These are phyloP conservation scores for Chenopodium suecicum DNA, from an alignment of 148 eudicot species.

Conservation along the genomic window DNA sequence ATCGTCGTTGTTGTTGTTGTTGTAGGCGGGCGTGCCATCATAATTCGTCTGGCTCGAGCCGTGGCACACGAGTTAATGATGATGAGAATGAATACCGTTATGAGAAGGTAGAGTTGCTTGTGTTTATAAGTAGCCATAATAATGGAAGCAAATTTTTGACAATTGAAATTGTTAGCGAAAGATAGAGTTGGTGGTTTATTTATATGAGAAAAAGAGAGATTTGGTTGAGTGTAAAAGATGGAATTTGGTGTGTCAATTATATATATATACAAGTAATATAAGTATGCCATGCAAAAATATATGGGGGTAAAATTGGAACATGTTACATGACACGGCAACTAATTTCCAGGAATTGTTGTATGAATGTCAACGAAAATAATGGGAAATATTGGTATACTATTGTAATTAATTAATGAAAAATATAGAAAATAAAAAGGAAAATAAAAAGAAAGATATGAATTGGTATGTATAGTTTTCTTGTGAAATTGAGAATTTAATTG, in stretches of 20 bases:
- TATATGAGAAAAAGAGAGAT: neutral
- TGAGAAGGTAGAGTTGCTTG: slow-evolving; percentile 16
- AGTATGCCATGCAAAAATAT: neutral
- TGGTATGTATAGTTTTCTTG: too few species aligned
- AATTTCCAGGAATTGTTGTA: slow-evolving; percentile 5
- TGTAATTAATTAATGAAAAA: too few species aligned
- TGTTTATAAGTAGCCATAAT: slow-evolving; percentile 12
- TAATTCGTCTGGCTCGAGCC: slow-evolving; percentile 4
- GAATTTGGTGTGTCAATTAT: too few species aligned
- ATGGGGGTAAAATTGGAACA: neutral
- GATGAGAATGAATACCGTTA: slow-evolving; percentile 7
- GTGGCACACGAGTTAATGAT: slow-evolving; percentile 17
- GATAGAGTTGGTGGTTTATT: neutral
- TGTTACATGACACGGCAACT: neutral
- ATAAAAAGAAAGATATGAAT: too few species aligned
- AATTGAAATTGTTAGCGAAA: too few species aligned
- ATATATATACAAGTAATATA: too few species aligned
- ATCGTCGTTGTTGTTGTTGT: neutral
- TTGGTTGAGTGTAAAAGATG: slow-evolving; percentile 10
- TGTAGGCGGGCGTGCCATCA: neutral
- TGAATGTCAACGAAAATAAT: slow-evolving; percentile 23
- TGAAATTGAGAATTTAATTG: too few species aligned
- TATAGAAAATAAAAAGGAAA: too few species aligned
- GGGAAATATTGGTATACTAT: neutral
- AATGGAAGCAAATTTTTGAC: neutral